Evolutionary conservation across 345 rosid species (phyloP), one percentile per base, ranked within the genome.

Genomic region (Cardamine occulta): DNA sequence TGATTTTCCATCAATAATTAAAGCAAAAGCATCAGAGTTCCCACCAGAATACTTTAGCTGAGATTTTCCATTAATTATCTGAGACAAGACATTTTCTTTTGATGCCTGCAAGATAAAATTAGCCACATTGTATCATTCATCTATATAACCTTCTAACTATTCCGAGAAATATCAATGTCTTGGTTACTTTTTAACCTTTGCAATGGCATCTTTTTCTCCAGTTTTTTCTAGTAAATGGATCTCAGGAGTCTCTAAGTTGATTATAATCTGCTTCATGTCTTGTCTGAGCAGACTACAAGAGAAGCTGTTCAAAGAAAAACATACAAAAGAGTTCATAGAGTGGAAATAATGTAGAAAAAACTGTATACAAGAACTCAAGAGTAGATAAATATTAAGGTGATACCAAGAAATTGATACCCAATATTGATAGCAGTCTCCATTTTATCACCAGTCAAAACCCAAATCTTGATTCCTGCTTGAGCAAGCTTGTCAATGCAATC

Each of bases 391-490:
- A 66, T 56, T 66, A 66, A 45, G 66, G 80, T 77, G 29, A 63
- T 28, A 72, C 51, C 63, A 39, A 48, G 66, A 49, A 71, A 26
- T 40, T 37, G 80, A 76, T 87, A 93, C 94, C 98, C 98, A 77
- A 93, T 93, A 81, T 91, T 91, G 86, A 93, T 93, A 72, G 97
- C 98, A 39, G 98, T 93, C 85, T 93, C 98, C 96, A 91, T 89
- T 83, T 93, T 93, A 81, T 93, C 98, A 73, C 98, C 98, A 2
- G 98, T 93, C 86, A 93, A 83, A 66, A 93, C 96, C 98, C 98
- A 93, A 74, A 93, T 85, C 85, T 91, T 93, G 56, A 91, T 91
- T 79, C 98, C 98, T 55, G 98, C 98, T 85, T 91, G 96, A 39
- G 97, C 97, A 81, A 93, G 98, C 79, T 86, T 91, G 86, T 93